Percentiles rank a stretch among this genome's conserved stretches.
phyloP scores from a whole-genome alignment of 768 basidiomycete species.

The Phaeotremella fagi region DNA sequence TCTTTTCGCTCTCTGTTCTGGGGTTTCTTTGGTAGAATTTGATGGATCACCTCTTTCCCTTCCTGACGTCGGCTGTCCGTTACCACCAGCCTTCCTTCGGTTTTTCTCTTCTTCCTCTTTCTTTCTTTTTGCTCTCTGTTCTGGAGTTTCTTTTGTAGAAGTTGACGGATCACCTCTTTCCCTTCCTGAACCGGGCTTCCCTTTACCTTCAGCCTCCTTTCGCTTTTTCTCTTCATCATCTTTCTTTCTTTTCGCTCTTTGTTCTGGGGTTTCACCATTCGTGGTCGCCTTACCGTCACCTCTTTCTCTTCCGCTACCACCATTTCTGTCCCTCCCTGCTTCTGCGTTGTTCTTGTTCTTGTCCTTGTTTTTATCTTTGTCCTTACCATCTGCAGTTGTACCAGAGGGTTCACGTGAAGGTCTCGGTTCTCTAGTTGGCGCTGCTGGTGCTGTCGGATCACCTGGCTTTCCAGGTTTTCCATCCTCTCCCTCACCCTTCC shows the following conservation, averaged over 20 bases:
- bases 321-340: no score
- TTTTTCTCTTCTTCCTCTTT: no score
- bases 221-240: neutral
- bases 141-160: neutral
- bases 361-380: no score
- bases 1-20: no score
- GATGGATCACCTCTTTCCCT: neutral
- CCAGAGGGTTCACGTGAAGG: no score
- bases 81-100: neutral
- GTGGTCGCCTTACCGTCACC: neutral
- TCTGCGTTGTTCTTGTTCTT: no score
- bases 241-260: neutral
- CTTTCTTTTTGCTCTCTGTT: neutral
- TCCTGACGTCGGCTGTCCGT: neutral
- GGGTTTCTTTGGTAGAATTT: no score
- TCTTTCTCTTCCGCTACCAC: neutral
- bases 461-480: neutral
- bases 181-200: neutral
- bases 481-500: neutral
- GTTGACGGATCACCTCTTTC: constrained; percentile 2
- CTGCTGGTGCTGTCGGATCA: neutral
- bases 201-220: neutral
- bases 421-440: no score
- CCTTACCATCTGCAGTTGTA: no score
- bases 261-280: neutral